Evolutionary conservation across 331 rosid genomes (phyloP).

Genomic region (Phaseolus coccineus): DNA sequence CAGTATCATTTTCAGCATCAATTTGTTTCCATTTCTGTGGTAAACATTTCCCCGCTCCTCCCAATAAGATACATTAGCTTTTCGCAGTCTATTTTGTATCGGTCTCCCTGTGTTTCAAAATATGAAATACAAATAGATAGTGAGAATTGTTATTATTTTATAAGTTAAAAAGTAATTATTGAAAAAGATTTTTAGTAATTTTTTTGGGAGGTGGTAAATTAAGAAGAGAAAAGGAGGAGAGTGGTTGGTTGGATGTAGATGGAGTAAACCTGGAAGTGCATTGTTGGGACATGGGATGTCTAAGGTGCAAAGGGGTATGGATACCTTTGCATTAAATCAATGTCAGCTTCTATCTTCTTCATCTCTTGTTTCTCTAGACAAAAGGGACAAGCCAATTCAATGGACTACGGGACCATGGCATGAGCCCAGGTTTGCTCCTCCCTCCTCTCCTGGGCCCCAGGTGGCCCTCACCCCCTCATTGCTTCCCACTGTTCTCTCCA

Average conservation of each 20-base stretch:
- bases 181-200: too few species aligned
- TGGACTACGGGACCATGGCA: constrained; percentile 50
- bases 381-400: constrained; percentile 63
- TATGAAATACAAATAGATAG: too few species aligned
- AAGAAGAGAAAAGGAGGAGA: not conserved
- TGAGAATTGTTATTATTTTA: too few species aligned
- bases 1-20: too few species aligned
- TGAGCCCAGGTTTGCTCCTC: constrained; percentile 48
- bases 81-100: too few species aligned
- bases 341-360: constrained; percentile 52
- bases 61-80: too few species aligned
- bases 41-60: too few species aligned
- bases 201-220: too few species aligned
- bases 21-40: too few species aligned
- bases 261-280: constrained; percentile 32
- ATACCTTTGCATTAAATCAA: constrained; percentile 43
- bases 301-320: constrained; percentile 53
- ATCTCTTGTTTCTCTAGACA: constrained; percentile 26
- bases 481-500: constrained; percentile 34
- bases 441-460: not conserved
- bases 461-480: not conserved
- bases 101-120: too few species aligned
- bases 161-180: too few species aligned
- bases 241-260: constrained; percentile 12
- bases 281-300: constrained; percentile 58